phyloP scores from a whole-genome alignment of 139 green algal species.

The Chlorella sp. region DNA sequence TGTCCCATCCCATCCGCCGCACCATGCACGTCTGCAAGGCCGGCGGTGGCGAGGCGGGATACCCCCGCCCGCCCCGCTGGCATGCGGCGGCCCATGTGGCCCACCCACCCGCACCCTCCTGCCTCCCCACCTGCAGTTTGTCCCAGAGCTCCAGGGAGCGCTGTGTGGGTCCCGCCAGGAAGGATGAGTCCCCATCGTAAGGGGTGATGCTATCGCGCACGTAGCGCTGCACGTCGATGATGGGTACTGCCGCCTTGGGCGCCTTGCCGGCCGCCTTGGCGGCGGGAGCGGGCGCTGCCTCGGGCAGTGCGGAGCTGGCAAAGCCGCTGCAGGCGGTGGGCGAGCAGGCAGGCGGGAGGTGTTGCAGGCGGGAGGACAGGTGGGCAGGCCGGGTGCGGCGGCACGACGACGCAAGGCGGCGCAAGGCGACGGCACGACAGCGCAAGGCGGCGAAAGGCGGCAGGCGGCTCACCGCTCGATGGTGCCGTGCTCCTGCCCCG shows the following conservation, averaged over 20 bases:
- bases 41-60: too few species aligned
- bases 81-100: not conserved
- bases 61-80: not conserved
- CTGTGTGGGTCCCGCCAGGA: slow-evolving; percentile 62
- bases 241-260: not conserved
- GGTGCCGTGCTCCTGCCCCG: not conserved
- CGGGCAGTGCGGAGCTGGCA: slow-evolving; percentile 15
- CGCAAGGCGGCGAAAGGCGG: not conserved
- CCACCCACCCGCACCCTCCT: not conserved
- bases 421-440: too few species aligned
- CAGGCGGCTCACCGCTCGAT: not conserved
- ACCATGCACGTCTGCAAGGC: too few species aligned
- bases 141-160: slow-evolving; percentile 62
- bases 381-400: too few species aligned
- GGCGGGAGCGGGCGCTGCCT: slow-evolving; percentile 1
- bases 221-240: slow-evolving; percentile 35
- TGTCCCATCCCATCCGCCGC: not conserved
- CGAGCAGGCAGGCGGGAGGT: not conserved
- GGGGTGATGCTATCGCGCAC: slow-evolving; percentile 61
- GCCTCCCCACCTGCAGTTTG: slow-evolving; percentile 22
- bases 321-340: not conserved
- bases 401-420: too few species aligned
- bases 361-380: too few species aligned
- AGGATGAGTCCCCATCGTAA: slow-evolving; percentile 64
- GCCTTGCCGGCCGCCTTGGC: not conserved